Evolutionary conservation across 208 protist species (phyloP).

Genomic region (Acanthamoeba divionensis): DNA sequence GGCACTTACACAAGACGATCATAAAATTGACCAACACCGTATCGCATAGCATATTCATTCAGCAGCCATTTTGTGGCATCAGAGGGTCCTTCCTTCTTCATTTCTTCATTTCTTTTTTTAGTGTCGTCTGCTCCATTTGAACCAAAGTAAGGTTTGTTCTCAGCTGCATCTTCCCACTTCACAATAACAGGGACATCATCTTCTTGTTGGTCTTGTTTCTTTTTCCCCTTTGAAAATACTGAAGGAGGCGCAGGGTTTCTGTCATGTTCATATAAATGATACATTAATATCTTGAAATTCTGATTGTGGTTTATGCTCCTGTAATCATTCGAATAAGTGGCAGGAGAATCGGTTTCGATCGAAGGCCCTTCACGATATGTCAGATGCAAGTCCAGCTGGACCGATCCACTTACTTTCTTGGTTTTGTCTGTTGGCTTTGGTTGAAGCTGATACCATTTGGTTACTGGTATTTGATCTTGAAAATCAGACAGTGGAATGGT

Average conservation of each 20-base stretch:
- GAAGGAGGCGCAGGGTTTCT: neutral
- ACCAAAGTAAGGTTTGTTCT: neutral
- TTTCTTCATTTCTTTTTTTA: neutral
- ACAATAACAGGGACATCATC: neutral
- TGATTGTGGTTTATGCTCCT: neutral
- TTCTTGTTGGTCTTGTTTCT: neutral
- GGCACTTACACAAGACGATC: neutral
- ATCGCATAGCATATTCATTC: neutral
- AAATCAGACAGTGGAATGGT: slow-evolving; percentile 12
- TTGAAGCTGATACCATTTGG: neutral
- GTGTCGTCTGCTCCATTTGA: neutral
- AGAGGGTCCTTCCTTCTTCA: slow-evolving; percentile 25
- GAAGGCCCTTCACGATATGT: neutral
- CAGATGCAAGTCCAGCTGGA: neutral
- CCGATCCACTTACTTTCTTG: neutral
- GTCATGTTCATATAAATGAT: neutral
- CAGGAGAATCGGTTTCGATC: neutral
- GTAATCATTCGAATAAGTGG: slow-evolving; percentile 9
- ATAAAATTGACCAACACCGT: slow-evolving; percentile 17
- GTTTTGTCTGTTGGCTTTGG: neutral
- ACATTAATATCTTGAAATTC: neutral
- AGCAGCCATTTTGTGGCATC: neutral
- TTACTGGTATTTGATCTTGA: neutral
- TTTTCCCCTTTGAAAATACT: neutral
- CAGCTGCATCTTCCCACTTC: neutral